Evolutionary conservation across 2,329 filamentous ascomycete species (phyloP).

Genomic region (Curvularia sp.): DNA sequence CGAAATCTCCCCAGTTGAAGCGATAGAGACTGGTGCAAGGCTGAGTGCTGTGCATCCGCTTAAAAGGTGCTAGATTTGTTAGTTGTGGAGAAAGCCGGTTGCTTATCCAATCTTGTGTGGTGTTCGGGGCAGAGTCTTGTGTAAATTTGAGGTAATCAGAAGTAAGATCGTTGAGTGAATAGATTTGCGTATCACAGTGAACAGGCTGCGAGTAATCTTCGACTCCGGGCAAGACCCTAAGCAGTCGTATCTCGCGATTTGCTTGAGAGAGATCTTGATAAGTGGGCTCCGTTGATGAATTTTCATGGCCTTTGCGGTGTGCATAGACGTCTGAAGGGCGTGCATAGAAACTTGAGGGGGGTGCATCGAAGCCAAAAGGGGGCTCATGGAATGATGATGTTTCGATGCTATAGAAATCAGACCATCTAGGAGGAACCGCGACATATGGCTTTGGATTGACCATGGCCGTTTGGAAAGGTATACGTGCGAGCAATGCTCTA

Average conservation of each 20-base stretch:
- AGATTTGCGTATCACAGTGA: background rate
- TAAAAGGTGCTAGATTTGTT: background rate
- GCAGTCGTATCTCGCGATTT: background rate
- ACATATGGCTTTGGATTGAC: background rate
- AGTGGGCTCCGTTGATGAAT: background rate
- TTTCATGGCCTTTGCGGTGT: background rate
- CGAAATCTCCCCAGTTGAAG: slow-evolving; percentile 3
- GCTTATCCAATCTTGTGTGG: background rate
- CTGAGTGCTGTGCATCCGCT: background rate
- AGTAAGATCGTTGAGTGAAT: background rate
- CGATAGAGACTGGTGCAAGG: background rate
- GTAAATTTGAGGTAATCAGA: background rate
- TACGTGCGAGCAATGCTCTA: background rate
- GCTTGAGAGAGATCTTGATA: background rate
- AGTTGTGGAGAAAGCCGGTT: background rate
- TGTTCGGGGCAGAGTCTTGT: background rate
- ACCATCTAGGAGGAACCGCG: background rate
- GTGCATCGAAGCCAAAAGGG: background rate
- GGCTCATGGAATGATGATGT: background rate
- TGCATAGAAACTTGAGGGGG: background rate
- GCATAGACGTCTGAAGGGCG: background rate
- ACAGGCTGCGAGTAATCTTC: background rate
- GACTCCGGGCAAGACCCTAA: background rate
- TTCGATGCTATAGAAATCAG: background rate
- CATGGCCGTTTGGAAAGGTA: background rate